These are phyloP conservation scores for Pholiota microspora DNA, from an alignment of 768 basidiomycete species.

Conservation along the genomic window DNA sequence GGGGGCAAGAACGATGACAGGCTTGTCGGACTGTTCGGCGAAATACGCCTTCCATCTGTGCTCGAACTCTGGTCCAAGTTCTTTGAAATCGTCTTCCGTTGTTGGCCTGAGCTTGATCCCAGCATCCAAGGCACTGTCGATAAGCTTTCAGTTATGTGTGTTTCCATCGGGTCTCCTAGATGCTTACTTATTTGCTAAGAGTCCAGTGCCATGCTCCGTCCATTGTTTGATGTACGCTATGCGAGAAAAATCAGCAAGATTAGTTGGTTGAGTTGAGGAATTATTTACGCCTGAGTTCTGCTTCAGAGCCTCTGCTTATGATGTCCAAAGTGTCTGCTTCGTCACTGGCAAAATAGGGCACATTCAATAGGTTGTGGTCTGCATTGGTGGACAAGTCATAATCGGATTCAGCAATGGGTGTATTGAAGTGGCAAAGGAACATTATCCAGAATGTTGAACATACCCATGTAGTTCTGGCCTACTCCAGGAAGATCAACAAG, in stretches of 20 bases:
- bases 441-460: not conserved
- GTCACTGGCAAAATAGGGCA: conserved; percentile 40
- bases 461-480: conserved; percentile 63
- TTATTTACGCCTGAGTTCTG: conserved; percentile 16
- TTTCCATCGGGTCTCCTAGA: not conserved
- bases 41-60: conserved; percentile 51
- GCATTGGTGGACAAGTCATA: no score
- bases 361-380: conserved; percentile 39
- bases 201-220: not conserved
- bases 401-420: not conserved
- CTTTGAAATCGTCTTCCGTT: conserved; percentile 43
- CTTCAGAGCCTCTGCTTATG: conserved; percentile 36
- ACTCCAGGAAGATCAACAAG: conserved; percentile 70
- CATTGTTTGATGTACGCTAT: conserved; percentile 3
- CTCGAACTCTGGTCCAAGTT: conserved; percentile 48
- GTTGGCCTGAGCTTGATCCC: conserved; percentile 59
- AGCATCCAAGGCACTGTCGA: conserved; percentile 46
- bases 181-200: not conserved
- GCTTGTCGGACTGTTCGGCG: conserved; percentile 51
- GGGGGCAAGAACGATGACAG: conserved; percentile 42
- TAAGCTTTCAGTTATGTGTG: not conserved
- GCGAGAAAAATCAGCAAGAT: not conserved
- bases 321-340: conserved; percentile 47
- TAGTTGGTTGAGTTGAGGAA: not conserved
- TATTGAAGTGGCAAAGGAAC: not conserved